These are phyloP conservation scores for Trametes sanguinea DNA, from an alignment of 768 basidiomycete genomes.

Conservation along the genomic window DNA sequence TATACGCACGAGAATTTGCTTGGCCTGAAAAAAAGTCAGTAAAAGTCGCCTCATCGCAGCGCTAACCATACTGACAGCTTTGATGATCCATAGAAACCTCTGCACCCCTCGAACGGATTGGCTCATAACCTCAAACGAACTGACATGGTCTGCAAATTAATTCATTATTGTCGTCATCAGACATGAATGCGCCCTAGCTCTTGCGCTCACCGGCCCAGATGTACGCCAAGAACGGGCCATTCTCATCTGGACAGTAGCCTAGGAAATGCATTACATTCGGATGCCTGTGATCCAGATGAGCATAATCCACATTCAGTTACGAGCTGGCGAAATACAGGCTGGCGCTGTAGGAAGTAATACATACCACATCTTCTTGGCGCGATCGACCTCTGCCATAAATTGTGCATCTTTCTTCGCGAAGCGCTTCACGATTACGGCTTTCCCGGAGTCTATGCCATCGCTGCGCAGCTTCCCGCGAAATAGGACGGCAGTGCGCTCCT, in stretches of 20 bases:
- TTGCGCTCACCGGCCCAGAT: neutral
- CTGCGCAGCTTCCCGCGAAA: neutral
- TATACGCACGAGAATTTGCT: neutral
- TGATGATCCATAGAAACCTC: slow-evolving; percentile 5
- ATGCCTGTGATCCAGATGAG: neutral
- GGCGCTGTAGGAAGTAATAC: neutral
- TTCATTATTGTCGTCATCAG: neutral
- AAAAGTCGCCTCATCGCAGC: neutral
- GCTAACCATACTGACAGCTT: neutral
- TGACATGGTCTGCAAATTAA: slow-evolving; percentile 1
- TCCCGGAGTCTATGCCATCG: neutral
- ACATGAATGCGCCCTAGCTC: neutral
- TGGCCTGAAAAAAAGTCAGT: neutral
- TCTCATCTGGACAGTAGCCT: slow-evolving; percentile 1
- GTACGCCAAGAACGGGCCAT: neutral
- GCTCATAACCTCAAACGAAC: slow-evolving; percentile 4
- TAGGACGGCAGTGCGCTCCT: neutral
- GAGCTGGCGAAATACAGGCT: too few species aligned
- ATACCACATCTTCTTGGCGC: slow-evolving; percentile 7
- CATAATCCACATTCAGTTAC: too few species aligned
- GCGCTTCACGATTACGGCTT: slow-evolving; percentile 2
- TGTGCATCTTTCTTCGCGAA: neutral
- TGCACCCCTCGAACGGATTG: neutral
- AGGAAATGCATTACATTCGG: slow-evolving; percentile 1
- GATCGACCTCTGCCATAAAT: neutral